Percentiles rank a stretch among this genome's conserved stretches.
Conservation (phyloP, 805 yeast genomes). For the Yamadazyma insecticola region DNA sequence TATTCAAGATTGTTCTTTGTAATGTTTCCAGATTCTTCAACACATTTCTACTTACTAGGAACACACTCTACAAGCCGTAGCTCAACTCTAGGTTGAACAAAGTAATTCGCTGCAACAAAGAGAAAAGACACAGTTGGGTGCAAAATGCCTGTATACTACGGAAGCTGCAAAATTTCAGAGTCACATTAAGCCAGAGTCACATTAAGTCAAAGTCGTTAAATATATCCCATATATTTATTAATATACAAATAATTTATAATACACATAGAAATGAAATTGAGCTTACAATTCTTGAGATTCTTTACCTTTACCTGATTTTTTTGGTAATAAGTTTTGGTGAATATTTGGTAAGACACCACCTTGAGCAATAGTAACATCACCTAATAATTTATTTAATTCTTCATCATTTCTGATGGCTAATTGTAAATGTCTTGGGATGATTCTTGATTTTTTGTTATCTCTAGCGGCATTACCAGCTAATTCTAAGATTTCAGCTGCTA, state of each 20-base stretch:
- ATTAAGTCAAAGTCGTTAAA: too few species aligned
- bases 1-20: too few species aligned
- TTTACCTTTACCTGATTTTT: constrained; percentile 50
- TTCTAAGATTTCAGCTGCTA: constrained; percentile 48
- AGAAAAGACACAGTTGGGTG: too few species aligned
- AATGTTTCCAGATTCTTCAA: too few species aligned
- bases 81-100: too few species aligned
- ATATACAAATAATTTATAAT: constrained; percentile 15
- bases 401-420: constrained; percentile 51
- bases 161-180: too few species aligned
- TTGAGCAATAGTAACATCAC: constrained; percentile 47
- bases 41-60: too few species aligned
- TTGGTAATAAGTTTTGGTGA: constrained; percentile 49
- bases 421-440: constrained; percentile 49
- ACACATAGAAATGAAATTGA: constrained; percentile 8
- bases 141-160: too few species aligned
- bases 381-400: constrained; percentile 47
- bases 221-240: too few species aligned
- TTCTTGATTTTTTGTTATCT: constrained; percentile 49
- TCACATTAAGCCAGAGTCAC: too few species aligned
- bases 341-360: constrained; percentile 53
- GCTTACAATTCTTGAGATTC: constrained; percentile 56
- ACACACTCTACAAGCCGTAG: too few species aligned
- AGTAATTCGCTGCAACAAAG: too few species aligned
- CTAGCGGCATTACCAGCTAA: constrained; percentile 51